phyloP scores from a whole-genome alignment of 306 rosid genomes.

The Macrotyloma uniflorum region DNA sequence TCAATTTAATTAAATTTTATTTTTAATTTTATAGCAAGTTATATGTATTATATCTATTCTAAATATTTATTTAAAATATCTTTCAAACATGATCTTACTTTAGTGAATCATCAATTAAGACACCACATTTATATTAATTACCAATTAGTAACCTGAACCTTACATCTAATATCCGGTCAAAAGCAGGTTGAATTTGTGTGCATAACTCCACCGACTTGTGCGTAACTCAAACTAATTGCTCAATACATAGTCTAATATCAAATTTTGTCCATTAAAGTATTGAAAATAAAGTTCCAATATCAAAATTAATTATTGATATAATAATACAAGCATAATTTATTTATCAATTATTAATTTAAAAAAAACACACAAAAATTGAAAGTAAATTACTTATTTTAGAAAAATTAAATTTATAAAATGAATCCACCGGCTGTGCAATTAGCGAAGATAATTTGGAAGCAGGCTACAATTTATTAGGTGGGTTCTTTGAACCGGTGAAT shows the following conservation, averaged over 20 bases:
- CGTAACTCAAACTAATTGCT: not conserved
- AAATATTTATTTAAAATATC: no score
- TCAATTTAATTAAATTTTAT: not conserved
- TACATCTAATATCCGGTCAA: conserved; percentile 26
- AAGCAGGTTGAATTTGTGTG: conserved; percentile 13
- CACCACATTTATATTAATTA: conserved; percentile 5
- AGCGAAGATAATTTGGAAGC: not conserved
- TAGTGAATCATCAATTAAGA: not conserved
- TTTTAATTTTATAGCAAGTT: no score
- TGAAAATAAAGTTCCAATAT: not conserved
- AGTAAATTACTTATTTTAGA: no score
- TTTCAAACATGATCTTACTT: not conserved
- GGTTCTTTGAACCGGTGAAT: not conserved
- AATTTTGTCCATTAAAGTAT: not conserved
- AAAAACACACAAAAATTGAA: no score
- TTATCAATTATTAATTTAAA: not conserved
- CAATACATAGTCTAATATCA: not conserved
- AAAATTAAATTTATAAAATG: not conserved
- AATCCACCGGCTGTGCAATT: not conserved
- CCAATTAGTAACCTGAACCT: not conserved
- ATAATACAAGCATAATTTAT: not conserved
- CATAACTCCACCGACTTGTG: conserved; percentile 36
- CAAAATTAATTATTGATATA: not conserved
- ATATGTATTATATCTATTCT: no score
- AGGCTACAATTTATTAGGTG: conserved; percentile 5